Evolutionary conservation across 177 flowering plant genomes (phyloP).

Genomic region (Tripterygium wilfordii): DNA sequence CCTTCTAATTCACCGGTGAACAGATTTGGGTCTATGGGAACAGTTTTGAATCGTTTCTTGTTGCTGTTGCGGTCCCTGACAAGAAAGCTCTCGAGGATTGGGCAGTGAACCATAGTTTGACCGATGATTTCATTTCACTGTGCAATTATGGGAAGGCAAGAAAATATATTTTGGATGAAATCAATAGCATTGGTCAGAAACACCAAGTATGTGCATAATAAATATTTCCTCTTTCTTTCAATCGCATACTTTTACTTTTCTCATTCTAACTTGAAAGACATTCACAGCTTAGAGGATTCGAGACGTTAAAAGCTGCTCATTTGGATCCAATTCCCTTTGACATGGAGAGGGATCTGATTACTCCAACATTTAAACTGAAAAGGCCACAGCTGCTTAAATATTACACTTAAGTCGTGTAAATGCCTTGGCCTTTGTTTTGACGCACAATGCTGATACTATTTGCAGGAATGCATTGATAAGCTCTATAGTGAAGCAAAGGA

Average conservation of each 20-base stretch:
- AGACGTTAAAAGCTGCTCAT: slow-evolving; percentile 72
- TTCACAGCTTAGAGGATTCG: slow-evolving; percentile 88
- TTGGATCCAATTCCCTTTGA: slow-evolving; percentile 89
- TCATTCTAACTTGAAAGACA: slow-evolving; percentile 14
- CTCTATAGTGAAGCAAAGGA: slow-evolving; percentile 67
- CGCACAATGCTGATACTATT: no score
- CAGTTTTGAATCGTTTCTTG: slow-evolving; percentile 93
- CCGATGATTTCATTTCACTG: slow-evolving; percentile 55
- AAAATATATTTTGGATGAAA: slow-evolving; percentile 70
- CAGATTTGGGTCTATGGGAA: slow-evolving; percentile 98
- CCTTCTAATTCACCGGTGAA: not conserved
- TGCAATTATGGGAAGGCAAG: slow-evolving; percentile 55
- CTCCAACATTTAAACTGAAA: slow-evolving; percentile 93
- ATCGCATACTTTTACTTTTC: no score
- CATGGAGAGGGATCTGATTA: slow-evolving; percentile 78
- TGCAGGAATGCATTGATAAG: slow-evolving; percentile 63
- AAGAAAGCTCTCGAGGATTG: slow-evolving; percentile 73
- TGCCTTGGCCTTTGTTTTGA: not conserved
- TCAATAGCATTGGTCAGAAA: slow-evolving; percentile 55
- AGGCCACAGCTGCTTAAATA: slow-evolving; percentile 80
- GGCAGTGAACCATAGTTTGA: slow-evolving; percentile 49
- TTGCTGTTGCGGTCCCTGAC: slow-evolving; percentile 87
- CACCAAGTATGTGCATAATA: slow-evolving; percentile 42
- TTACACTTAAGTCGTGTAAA: slow-evolving; percentile 69
- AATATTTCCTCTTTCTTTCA: slow-evolving; percentile 1